Evolutionary conservation across 2,329 filamentous ascomycete species (phyloP).

Genomic region (Stemphylium vesicarium): DNA sequence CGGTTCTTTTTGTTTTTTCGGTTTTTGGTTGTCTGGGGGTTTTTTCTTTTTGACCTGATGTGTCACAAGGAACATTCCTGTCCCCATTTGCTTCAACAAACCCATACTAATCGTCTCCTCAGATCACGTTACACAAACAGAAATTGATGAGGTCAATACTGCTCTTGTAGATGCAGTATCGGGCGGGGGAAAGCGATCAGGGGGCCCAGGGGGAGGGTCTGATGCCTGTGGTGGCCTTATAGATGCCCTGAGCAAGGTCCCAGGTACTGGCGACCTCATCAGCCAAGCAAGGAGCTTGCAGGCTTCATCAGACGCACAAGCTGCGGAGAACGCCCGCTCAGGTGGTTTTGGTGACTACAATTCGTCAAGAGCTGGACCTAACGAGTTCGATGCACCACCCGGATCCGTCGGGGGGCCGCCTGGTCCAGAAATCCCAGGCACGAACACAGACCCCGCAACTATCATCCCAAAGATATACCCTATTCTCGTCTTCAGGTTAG

Average conservation of each 20-base stretch:
- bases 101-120: too few relatives aligned
- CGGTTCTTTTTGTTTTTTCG: too few relatives aligned
- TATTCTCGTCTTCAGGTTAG: conserved; percentile 76
- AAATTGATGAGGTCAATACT: conserved; percentile 56
- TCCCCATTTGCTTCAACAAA: too few relatives aligned
- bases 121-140: conserved; percentile 57
- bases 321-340: conserved; percentile 53
- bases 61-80: too few relatives aligned
- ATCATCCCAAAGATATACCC: conserved; percentile 78
- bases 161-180: conserved; percentile 51
- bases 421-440: conserved; percentile 69
- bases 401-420: conserved; percentile 54
- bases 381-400: conserved; percentile 50
- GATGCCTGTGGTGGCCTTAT: conserved; percentile 59
- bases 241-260: conserved; percentile 76
- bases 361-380: conserved; percentile 45
- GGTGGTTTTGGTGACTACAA: conserved; percentile 47
- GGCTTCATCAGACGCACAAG: conserved; percentile 56
- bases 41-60: too few relatives aligned
- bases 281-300: conserved; percentile 56
- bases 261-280: conserved; percentile 59
- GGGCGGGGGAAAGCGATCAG: conserved; percentile 32
- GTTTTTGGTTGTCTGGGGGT: too few relatives aligned
- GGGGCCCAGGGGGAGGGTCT: conserved; percentile 37
- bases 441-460: conserved; percentile 72